phyloP scores from a whole-genome alignment of 2,329 filamentous ascomycete genomes.

The Whalleya microplaca region DNA sequence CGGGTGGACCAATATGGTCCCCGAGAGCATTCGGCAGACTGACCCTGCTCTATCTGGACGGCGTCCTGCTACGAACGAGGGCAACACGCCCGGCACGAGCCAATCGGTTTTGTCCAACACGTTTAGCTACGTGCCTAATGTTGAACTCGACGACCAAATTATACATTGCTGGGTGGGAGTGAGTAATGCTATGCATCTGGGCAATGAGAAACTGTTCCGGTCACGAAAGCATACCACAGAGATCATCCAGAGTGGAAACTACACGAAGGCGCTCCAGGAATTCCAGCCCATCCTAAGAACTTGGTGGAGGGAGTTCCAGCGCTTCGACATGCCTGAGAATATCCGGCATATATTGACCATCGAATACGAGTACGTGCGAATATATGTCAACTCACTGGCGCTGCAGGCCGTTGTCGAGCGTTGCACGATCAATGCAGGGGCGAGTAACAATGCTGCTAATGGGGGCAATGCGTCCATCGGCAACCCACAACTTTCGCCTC shows the following conservation, averaged over 20 bases:
- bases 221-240: constrained; percentile 87
- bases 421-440: constrained; percentile 75
- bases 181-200: constrained; percentile 87
- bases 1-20: constrained; percentile 92
- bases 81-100: constrained; percentile 63
- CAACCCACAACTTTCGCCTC: constrained; percentile 57
- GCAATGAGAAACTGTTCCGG: constrained; percentile 85
- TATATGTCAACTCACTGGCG: constrained; percentile 93
- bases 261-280: constrained; percentile 78
- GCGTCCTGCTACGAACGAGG: constrained; percentile 55
- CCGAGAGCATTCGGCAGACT: constrained; percentile 63
- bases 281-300: constrained; percentile 78
- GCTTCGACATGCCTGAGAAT: constrained; percentile 68
- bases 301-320: constrained; percentile 83
- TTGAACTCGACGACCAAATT: constrained; percentile 70
- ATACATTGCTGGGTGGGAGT: constrained; percentile 93
- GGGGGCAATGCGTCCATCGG: constrained; percentile 42
- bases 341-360: constrained; percentile 82
- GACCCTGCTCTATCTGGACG: constrained; percentile 59
- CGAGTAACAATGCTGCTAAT: constrained; percentile 43
- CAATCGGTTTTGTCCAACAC: constrained; percentile 58
- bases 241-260: constrained; percentile 84
- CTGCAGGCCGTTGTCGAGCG: constrained; percentile 94
- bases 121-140: constrained; percentile 69
- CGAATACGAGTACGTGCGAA: constrained; percentile 92